Conservation (phyloP, 352 stramenopile species). For the Phytophthora pini region DNA sequence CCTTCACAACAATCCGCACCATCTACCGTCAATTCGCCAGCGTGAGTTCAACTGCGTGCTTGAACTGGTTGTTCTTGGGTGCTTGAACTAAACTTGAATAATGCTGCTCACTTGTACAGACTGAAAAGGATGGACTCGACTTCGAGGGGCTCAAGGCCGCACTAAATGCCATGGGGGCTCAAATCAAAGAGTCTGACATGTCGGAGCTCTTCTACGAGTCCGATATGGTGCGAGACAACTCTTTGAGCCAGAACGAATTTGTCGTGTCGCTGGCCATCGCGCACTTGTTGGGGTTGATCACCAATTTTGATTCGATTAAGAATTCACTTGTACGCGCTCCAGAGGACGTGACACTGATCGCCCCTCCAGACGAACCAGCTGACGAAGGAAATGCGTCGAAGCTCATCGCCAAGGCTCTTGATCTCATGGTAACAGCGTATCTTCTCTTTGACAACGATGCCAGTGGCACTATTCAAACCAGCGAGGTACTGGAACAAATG, state of each 20-base stretch:
- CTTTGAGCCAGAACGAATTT: conserved; percentile 88
- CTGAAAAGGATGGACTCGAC: conserved; percentile 61
- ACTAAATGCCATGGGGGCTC: conserved; percentile 59
- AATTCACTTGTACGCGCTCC: conserved; percentile 37
- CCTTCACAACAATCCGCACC: conserved; percentile 65
- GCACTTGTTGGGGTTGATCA: conserved; percentile 84
- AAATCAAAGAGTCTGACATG: conserved; percentile 76
- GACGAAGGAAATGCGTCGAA: conserved; percentile 47
- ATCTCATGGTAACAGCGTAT: conserved; percentile 88
- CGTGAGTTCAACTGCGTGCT: conserved; percentile 39
- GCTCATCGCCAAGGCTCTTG: conserved; percentile 71
- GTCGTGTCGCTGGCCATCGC: conserved; percentile 85
- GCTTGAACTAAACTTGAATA: conserved; percentile 1
- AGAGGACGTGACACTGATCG: conserved; percentile 45
- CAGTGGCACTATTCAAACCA: conserved; percentile 83
- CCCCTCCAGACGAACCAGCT: conserved; percentile 29
- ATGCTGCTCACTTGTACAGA: conserved; percentile 25
- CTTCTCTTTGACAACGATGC: conserved; percentile 87
- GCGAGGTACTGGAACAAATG: conserved; percentile 74
- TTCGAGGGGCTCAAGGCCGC: conserved; percentile 73
- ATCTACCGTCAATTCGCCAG: conserved; percentile 73
- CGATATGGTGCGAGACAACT: conserved; percentile 90
- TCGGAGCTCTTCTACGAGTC: conserved; percentile 88
- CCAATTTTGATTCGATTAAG: conserved; percentile 66
- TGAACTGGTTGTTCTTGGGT: background rate